Conservation (phyloP, 1,284 basidiomycete species). For the Pseudozyma thailandica region DNA sequence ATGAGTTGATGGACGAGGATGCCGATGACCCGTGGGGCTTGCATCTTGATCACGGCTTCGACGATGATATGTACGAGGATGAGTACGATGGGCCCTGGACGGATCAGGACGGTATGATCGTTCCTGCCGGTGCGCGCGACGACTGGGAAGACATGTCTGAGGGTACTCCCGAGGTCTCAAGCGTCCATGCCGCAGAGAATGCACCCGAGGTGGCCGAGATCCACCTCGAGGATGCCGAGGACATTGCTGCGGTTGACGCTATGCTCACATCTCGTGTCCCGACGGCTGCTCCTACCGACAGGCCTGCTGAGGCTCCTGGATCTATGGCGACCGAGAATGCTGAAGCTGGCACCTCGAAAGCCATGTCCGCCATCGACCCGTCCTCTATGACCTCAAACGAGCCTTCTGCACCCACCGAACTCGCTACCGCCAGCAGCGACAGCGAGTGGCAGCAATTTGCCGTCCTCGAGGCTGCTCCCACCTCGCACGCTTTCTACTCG, state of each 20-base stretch:
- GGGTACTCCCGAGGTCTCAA: slow-evolving; percentile 22
- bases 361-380: slow-evolving; percentile 18
- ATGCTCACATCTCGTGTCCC: not conserved
- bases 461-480: slow-evolving; percentile 51
- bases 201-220: slow-evolving; percentile 35
- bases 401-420: slow-evolving; percentile 21
- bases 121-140: slow-evolving; percentile 34
- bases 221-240: slow-evolving; percentile 14
- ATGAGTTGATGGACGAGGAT: slow-evolving; percentile 24
- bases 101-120: slow-evolving; percentile 53
- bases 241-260: slow-evolving; percentile 9
- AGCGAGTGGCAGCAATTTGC: slow-evolving; percentile 46
- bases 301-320: not conserved
- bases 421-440: slow-evolving; percentile 22
- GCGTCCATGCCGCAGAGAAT: slow-evolving; percentile 13
- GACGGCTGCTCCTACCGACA: too few species aligned
- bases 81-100: slow-evolving; percentile 37
- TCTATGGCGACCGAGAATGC: not conserved
- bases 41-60: slow-evolving; percentile 13
- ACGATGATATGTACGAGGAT: slow-evolving; percentile 34
- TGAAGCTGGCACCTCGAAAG: not conserved
- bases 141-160: slow-evolving; percentile 61
- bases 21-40: slow-evolving; percentile 23
- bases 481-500: slow-evolving; percentile 45
- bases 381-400: not conserved